A percentile compares a stretch with the other conserved stretches of the same genome.
Evolutionary conservation across 805 yeast genomes (phyloP).

Genomic region (Candida maesae): DNA sequence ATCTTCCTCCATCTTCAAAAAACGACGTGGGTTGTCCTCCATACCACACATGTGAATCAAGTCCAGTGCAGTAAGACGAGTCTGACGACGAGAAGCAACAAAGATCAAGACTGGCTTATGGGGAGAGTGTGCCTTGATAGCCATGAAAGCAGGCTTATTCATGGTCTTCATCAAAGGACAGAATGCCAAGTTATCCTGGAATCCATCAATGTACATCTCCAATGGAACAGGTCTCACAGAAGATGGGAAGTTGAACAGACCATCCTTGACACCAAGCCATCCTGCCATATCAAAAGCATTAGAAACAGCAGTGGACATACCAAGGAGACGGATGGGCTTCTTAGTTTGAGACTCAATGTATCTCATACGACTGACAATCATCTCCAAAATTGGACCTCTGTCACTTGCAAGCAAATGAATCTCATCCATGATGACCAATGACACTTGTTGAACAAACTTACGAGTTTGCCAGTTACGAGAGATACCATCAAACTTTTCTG

Average conservation of each 20-base stretch:
- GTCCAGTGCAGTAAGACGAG: slow-evolving; percentile 76
- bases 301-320: slow-evolving; percentile 91
- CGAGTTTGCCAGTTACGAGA: slow-evolving; percentile 92
- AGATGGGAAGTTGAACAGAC: slow-evolving; percentile 91
- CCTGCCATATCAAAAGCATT: slow-evolving; percentile 93
- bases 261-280: slow-evolving; percentile 86
- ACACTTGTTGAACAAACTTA: slow-evolving; percentile 78
- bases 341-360: slow-evolving; percentile 94
- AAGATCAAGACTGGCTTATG: slow-evolving; percentile 93
- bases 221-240: slow-evolving; percentile 95
- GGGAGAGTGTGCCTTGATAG: slow-evolving; percentile 58
- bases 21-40: slow-evolving; percentile 52
- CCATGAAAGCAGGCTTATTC: slow-evolving; percentile 74
- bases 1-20: slow-evolving; percentile 53
- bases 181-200: slow-evolving; percentile 79
- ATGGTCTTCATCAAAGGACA: slow-evolving; percentile 64
- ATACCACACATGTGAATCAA: slow-evolving; percentile 68
- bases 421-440: slow-evolving; percentile 78
- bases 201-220: slow-evolving; percentile 85
- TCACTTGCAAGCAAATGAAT: slow-evolving; percentile 96
- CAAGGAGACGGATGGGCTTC: slow-evolving; percentile 83
- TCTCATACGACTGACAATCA: slow-evolving; percentile 88
- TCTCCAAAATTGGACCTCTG: slow-evolving; percentile 95
- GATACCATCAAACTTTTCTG: slow-evolving; percentile 97
- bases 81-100: slow-evolving; percentile 95